Conservation (phyloP, 805 yeast species). For the Ogataea parapolymorpha region DNA sequence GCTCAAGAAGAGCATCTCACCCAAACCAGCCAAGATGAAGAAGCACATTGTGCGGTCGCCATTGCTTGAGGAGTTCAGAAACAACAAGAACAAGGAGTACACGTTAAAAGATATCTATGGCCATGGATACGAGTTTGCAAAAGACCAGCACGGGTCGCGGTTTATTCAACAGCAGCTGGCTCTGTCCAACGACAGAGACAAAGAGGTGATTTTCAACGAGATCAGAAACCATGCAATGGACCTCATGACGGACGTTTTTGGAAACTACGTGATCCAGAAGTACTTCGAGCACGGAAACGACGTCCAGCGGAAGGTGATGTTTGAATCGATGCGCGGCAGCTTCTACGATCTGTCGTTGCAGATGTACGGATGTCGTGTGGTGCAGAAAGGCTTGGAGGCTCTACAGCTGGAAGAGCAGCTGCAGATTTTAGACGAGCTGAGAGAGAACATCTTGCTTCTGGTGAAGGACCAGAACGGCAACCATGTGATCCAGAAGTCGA, state of each 20-base stretch:
- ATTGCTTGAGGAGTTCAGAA: conserved; percentile 78
- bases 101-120: conserved; percentile 74
- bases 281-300: conserved; percentile 79
- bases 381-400: conserved; percentile 86
- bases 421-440: conserved; percentile 65
- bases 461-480: conserved; percentile 97
- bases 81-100: conserved; percentile 57
- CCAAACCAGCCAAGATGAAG: conserved; percentile 27
- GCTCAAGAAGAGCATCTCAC: conserved; percentile 20
- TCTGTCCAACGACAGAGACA: conserved; percentile 59
- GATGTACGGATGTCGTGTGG: conserved; percentile 98
- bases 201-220: conserved; percentile 80
- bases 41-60: conserved; percentile 69
- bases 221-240: conserved; percentile 70
- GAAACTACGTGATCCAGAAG: conserved; percentile 95
- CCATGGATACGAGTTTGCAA: conserved; percentile 85
- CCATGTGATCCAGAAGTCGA: conserved; percentile 94
- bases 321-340: conserved; percentile 69
- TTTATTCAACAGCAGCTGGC: conserved; percentile 89
- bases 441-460: conserved; percentile 53
- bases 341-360: conserved; percentile 77
- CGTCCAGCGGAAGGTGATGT: conserved; percentile 64
- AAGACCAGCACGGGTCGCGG: conserved; percentile 96
- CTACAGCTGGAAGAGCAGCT: conserved; percentile 63
- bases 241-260: conserved; percentile 94